Evolutionary conservation across 2,329 filamentous ascomycete genomes (phyloP), one percentile per base, ranked within the genome.

Genomic region (Biscogniauxia sp.): DNA sequence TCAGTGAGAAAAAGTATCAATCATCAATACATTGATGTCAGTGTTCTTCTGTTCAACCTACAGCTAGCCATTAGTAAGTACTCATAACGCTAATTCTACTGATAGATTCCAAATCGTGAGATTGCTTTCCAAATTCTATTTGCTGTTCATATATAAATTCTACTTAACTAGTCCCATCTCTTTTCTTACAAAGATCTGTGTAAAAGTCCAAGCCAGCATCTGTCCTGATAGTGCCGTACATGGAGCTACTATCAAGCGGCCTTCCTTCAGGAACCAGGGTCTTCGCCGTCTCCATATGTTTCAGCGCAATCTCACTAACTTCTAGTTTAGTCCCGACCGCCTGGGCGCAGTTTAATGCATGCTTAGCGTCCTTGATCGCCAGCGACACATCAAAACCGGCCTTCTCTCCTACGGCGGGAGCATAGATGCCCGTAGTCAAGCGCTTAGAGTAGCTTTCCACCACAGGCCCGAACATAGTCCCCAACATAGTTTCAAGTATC

Each of bases 361-460:
- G 68, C 28, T 59, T 64, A 15, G 65, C 68, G 61, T 70, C 69
- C 59, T 70, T 71, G 56, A 69, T 69, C 3, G 68, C 66, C 2
- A 71, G 59, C 17, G 56, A 51, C 2, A 68, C 64, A 52, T 63
- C 67, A 51, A 69, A 71, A 6, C 66, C 62, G 23, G 68, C 61
- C 55, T 65, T 66, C 7, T 58, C 64, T 37, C 52, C 63, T 1
- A 50, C 61, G 1, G 74, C 68, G 0, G 77, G 78, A 9, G 73
- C 74, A 61, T 79, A 80, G 13, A 71, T 74, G 17, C 78, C 78
- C 1, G 75, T 75, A 17, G 78, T 79, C 60, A 80, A 62, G 59
- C 78, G 74, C 64, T 76, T 77, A 1, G 77, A 79, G 62, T 79
- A 78, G 4, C 75, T 74, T 5, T 76, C 76, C 3, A 76, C 70